Evolutionary conservation across 1,284 basidiomycete genomes (phyloP), one percentile per base, ranked within the genome.

Genomic region (Cryptococcus sp.): DNA sequence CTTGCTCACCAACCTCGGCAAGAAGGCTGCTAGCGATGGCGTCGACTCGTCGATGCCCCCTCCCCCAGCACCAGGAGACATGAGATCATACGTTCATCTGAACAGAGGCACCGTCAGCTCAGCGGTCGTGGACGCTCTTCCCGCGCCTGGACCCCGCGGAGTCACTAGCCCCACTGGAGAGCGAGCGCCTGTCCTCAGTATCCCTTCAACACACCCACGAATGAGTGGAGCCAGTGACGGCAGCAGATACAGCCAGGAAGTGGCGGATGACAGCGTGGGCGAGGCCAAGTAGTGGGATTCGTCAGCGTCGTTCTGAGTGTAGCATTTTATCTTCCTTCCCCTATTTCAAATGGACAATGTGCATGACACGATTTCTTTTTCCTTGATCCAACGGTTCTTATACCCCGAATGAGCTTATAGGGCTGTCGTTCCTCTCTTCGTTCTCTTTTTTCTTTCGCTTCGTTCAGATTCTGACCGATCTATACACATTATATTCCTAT

Each of bases 71-170:
- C 65, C 67, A 10, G 60, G 61, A 19, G 62, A 65, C 30, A 75
- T 75, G 73, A 62, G 65, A 54, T 66, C 63, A 1, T 68, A 62
- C 48, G 68, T 71, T 15, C 73, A 75, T 54, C 61, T 75, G 25
- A 70, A 75, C 63, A 63, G 64, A 47, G 73, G 73, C 13, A 73
- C 68, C 15, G 69, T 68, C 23, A 60, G 62, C 39, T 64, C 65
- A 16, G 58, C 60, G n/a, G 66, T 60, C 11, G 58, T 75, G 13
- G 70, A 68, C 52, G 63, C 65, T 35, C 62, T 75, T 7, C 73
- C 73, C 1, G 58, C 62, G 13, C 73, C 73, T 52, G 68, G 68
- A 22, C 67, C 67, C 30, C 50, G 52, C 40, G 47, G 52, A 19
- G 52, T 60, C 3, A 60, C 55, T 3, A 39, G 25, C 19, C 58